Conservation (phyloP, 352 stramenopile genomes). For the Phytophthora litchii region DNA sequence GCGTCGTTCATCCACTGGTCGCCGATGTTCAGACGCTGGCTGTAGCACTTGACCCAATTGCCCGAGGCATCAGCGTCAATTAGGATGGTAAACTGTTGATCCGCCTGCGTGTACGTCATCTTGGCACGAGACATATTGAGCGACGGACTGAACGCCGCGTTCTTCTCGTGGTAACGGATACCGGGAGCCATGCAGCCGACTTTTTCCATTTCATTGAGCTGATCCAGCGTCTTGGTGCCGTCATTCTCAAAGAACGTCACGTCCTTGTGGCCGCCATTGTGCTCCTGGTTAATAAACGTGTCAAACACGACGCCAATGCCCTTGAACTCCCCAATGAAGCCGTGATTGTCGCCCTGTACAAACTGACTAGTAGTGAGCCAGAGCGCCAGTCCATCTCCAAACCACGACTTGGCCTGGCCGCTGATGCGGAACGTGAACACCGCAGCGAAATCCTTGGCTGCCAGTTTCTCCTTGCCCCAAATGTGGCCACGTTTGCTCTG, state of each 20-base stretch:
- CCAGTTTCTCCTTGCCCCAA: constrained; percentile 75
- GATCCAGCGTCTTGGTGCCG: constrained; percentile 74
- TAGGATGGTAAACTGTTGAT: constrained; percentile 72
- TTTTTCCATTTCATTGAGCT: constrained; percentile 74
- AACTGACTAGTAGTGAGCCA: constrained; percentile 76
- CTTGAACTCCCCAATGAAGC: constrained; percentile 77
- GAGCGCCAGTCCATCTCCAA: constrained; percentile 79
- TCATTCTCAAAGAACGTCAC: constrained; percentile 86
- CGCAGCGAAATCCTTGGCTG: constrained; percentile 66
- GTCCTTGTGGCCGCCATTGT: constrained; percentile 81
- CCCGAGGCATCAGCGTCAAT: constrained; percentile 77
- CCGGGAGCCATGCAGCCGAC: constrained; percentile 75
- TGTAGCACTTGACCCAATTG: constrained; percentile 76
- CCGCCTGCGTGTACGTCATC: constrained; percentile 65
- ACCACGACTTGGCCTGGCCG: constrained; percentile 76
- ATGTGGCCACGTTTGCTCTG: constrained; percentile 79
- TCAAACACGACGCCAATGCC: constrained; percentile 84
- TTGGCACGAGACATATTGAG: constrained; percentile 85
- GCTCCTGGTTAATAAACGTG: constrained; percentile 86
- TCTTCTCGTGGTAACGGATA: constrained; percentile 85
- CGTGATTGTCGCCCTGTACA: constrained; percentile 76
- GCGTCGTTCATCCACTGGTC: constrained; percentile 68
- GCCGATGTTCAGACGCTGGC: constrained; percentile 50
- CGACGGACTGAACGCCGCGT: constrained; percentile 76
- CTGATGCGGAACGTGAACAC: constrained; percentile 88